Percentiles rank a stretch among this genome's conserved stretches.
phyloP scores from a whole-genome alignment of 768 basidiomycete species.

The Zangia roseola region DNA sequence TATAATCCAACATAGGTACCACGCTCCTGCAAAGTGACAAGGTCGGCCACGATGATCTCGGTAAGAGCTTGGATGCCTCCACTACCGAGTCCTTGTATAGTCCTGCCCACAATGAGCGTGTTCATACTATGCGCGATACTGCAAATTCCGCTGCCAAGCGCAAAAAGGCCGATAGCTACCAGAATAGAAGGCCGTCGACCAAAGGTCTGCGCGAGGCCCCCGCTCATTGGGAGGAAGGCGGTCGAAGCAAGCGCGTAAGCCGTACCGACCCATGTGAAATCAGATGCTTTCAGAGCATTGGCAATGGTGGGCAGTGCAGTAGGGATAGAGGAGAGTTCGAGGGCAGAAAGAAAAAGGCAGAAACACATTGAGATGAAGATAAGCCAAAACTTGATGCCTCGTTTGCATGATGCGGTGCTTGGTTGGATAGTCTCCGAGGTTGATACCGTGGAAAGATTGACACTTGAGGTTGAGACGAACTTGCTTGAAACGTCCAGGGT shows the following conservation, averaged over 20 bases:
- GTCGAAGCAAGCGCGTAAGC: constrained; percentile 43
- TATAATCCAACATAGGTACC: constrained; percentile 40
- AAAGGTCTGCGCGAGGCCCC: constrained; percentile 39
- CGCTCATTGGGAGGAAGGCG: constrained; percentile 40
- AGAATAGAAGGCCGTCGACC: constrained; percentile 38
- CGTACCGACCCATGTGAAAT: constrained; percentile 46
- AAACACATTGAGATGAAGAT: constrained; percentile 29
- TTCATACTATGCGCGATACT: constrained; percentile 42
- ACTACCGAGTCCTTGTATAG: constrained; percentile 41
- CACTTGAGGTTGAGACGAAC: too few species aligned
- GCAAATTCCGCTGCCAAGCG: constrained; percentile 40
- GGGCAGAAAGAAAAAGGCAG: constrained; percentile 30
- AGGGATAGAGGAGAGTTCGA: constrained; percentile 33
- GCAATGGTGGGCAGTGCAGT: constrained; percentile 46
- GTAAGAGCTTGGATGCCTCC: constrained; percentile 39
- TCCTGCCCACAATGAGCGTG: constrained; percentile 42
- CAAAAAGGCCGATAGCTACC: constrained; percentile 33
- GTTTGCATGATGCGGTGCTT: too few species aligned
- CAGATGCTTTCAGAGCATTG: constrained; percentile 33
- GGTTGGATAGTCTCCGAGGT: too few species aligned
- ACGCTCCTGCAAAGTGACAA: constrained; percentile 46
- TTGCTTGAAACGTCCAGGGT: too few species aligned
- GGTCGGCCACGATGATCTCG: constrained; percentile 44
- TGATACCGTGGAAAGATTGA: too few species aligned
- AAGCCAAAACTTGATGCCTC: constrained; percentile 36